phyloP scores from a whole-genome alignment of 148 eudicot genomes.

The Camellia granthamiana region DNA sequence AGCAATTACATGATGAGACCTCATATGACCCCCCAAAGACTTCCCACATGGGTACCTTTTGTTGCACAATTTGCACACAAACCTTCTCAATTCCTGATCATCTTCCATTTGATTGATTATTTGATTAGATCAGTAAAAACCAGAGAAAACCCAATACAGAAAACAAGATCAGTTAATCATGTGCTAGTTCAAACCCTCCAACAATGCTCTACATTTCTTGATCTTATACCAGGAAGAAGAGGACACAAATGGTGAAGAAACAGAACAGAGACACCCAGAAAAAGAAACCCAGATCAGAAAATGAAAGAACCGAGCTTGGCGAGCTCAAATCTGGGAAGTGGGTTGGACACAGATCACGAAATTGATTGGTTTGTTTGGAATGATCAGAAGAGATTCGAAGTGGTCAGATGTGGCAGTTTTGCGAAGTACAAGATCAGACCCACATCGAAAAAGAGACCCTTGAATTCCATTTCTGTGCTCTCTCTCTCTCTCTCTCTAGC shows the following conservation, averaged over 20 bases:
- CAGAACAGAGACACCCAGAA: neutral
- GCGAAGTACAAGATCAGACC: constrained; percentile 51
- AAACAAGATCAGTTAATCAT: constrained; percentile 19
- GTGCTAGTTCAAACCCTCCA: constrained; percentile 8
- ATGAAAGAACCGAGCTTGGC: neutral
- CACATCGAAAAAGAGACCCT: constrained; percentile 36
- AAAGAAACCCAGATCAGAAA: constrained; percentile 19
- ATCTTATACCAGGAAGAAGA: neutral
- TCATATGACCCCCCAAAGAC: constrained; percentile 85
- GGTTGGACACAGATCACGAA: constrained; percentile 50
- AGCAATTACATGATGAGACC: constrained; percentile 77
- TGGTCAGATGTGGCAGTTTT: constrained; percentile 51
- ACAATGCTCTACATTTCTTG: constrained; percentile 13
- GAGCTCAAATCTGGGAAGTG: constrained; percentile 47
- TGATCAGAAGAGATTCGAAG: constrained; percentile 37
- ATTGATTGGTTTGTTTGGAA: constrained; percentile 37
- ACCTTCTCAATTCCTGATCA: constrained; percentile 42
- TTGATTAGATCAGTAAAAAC: constrained; percentile 9
- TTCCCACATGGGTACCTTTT: constrained; percentile 68
- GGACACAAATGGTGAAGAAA: constrained; percentile 6
- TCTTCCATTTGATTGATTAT: constrained; percentile 34
- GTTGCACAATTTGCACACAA: constrained; percentile 61
- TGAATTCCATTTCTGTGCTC: constrained; percentile 32
- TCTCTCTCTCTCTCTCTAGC: neutral
- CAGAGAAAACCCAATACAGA: constrained; percentile 9